These are phyloP conservation scores for Perkinsus olseni DNA, from an alignment of 169 alveolate species.

Conservation along the genomic window DNA sequence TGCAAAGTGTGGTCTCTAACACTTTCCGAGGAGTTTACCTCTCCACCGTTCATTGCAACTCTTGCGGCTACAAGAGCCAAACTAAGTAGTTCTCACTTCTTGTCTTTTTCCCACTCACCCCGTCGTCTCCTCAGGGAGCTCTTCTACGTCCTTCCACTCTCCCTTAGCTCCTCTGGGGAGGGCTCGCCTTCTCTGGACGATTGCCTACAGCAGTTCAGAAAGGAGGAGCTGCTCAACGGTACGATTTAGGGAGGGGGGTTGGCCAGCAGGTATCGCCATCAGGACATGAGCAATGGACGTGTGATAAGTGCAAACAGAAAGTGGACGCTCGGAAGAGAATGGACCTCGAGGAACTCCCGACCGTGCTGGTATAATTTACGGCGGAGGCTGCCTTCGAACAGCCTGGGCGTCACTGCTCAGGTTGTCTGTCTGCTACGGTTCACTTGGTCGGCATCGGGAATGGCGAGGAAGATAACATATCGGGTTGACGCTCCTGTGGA, in stretches of 20 bases:
- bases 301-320: background rate
- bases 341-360: background rate
- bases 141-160: background rate
- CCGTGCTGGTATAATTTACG: background rate
- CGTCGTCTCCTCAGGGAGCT: background rate
- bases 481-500: background rate
- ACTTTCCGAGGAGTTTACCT: background rate
- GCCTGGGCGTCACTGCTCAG: too few species aligned
- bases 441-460: background rate
- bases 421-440: background rate
- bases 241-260: background rate
- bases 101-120: too few species aligned
- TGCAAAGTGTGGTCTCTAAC: background rate
- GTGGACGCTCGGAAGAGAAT: background rate
- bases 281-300: background rate
- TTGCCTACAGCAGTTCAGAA: background rate
- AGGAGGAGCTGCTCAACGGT: background rate
- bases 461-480: background rate
- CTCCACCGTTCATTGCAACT: background rate
- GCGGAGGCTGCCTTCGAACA: too few species aligned
- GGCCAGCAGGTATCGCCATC: background rate
- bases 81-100: background rate
- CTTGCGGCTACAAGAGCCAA: background rate
- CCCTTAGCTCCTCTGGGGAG: background rate
- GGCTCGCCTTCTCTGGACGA: background rate